Evolutionary conservation across 768 basidiomycete species (phyloP).

Genomic region (Lentinula raphanica): DNA sequence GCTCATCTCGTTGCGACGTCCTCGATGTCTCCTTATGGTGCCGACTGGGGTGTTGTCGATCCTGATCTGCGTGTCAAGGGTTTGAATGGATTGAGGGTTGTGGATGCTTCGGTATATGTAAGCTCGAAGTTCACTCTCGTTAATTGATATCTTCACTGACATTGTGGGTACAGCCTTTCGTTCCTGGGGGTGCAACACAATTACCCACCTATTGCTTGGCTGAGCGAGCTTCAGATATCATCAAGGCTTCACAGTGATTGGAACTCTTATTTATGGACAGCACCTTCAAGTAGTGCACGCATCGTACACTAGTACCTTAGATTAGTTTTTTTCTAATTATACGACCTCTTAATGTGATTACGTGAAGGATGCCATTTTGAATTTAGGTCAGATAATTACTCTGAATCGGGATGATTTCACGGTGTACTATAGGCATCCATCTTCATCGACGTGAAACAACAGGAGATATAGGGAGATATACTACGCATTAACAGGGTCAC

Average conservation of each 20-base stretch:
- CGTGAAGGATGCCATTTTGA: too few species aligned
- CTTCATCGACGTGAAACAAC: too few species aligned
- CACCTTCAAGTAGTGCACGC: too few species aligned
- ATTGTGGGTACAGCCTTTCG: neutral
- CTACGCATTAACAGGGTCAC: too few species aligned
- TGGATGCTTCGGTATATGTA: constrained; percentile 12
- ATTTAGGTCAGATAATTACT: too few species aligned
- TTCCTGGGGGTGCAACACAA: constrained; percentile 3
- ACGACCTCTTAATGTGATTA: too few species aligned
- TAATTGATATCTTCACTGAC: neutral
- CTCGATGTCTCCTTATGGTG: constrained; percentile 12
- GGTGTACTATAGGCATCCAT: too few species aligned
- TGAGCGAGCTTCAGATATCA: constrained; percentile 5
- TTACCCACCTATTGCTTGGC: constrained; percentile 4
- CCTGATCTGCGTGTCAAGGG: constrained; percentile 13
- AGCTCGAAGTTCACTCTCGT: neutral
- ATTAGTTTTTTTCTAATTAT: too few species aligned
- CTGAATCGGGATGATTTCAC: too few species aligned
- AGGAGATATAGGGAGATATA: too few species aligned
- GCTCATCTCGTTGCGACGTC: constrained; percentile 10
- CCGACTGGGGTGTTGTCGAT: constrained; percentile 13
- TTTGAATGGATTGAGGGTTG: constrained; percentile 10
- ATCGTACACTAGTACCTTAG: too few species aligned
- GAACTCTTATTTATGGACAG: too few species aligned
- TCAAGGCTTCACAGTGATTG: neutral